Evolutionary conservation across 2,329 filamentous ascomycete genomes (phyloP), one percentile per base, ranked within the genome.

Genomic region (Piedraia hortae): DNA sequence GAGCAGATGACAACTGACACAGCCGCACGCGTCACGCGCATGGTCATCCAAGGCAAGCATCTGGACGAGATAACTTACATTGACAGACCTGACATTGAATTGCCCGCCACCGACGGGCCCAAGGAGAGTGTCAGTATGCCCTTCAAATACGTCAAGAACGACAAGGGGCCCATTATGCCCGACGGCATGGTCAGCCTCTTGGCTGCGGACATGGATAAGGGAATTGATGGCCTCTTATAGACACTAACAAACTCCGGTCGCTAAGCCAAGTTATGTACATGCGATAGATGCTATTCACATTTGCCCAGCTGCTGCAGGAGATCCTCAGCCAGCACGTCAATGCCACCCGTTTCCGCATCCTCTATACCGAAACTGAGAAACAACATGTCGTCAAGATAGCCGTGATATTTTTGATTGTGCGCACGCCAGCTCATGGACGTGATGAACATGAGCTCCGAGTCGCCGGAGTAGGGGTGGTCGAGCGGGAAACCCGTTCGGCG

Each of bases 1-100:
- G 69, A 80, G 35, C 85, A 97, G 47, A 91, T 97, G 82, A 93
- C 85, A 3, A 97, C 85, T 4, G 85, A 97, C 44, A 97, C 85
- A 10, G 85, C 85, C 4, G 85, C 91, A 22, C 62, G 85, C 33
- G 82, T 91, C 19, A 93, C 85, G 14, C 63, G 85, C 32, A 69
- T 88, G 34, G 72, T 93, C 4, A 66, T 80, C 6, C 72, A 89
- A 38, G 71, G 71, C 51, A 60, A 69, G 16, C 59, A 72, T 0
- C 53, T 97, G 20, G 63, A 72, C 25, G 54, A 78, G 32, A 70
- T 97, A 15, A 56, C 65, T 2, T 91, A 85, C 41, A 45, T 85
- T 15, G 80, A 93, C 42, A 67, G 74, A 38, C 85, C 85, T 0
- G 82, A 93, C 41, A 60, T 97, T 39, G 68, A 68, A 39, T 70